Evolutionary conservation across 1,139 yeast genomes (phyloP), one percentile per base, ranked within the genome.

Genomic region (Candida sanyaensis): DNA sequence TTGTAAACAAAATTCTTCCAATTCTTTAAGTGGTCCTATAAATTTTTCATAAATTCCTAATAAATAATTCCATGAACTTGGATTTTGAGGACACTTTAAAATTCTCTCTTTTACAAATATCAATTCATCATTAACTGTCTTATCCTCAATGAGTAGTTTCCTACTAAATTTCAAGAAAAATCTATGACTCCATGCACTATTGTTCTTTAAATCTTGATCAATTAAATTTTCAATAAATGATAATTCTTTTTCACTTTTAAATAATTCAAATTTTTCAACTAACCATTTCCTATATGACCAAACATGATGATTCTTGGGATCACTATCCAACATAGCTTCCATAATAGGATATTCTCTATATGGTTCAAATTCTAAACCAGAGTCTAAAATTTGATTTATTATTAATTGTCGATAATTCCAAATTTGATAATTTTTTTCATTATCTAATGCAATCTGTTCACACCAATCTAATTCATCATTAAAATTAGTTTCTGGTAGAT

Each of bases 211-310:
- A 65, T 93, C 99, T 7, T 68, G 59, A 6, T 68, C 65, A 9
- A 95, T 65, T 55, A 81, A 65, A 17, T 55, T 53, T n/a, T 77
- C 73, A 1, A 81, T 75, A 60, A 80, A 86, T 7, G 60, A 63
- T n/a, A 82, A 55, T 60, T 91, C 96, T 36, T 63, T 65, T 7
- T 55, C 64, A 45, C 71, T 70, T 28, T 66, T 59, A 58, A 65
- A 81, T 42, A 81, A 70, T 2, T 71, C 63, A 56, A 84, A 84
- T 54, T 70, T 72, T 32, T 74, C 73, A 17, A 87, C 84, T 21
- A 86, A 68, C 97, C 97, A 91, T 58, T 86, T 86, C 47, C 92
- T 69, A 59, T 91, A 90, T 1, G 96, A 81, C 99, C 99, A 93
- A 6, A 92, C 97, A 61, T 93, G 99, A 64, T 93, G 96, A 69